Base-by-base conservation (phyloP, 306 rosid genomes). In the Prinsepia uniflora region DNA sequence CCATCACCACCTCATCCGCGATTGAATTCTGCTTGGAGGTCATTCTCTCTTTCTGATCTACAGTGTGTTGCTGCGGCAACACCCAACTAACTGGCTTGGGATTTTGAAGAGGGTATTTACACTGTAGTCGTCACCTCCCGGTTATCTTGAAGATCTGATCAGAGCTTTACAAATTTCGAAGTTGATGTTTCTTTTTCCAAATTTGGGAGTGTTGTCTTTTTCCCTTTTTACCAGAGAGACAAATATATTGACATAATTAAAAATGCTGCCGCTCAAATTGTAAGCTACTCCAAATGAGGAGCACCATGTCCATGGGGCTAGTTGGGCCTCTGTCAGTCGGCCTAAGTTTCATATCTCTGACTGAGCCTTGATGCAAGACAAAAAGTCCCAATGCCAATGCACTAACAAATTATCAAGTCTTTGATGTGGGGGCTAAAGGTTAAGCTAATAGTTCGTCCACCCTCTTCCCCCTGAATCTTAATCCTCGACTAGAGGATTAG, bases 21-120 rank as follows among this genome's bases (percentile, higher is more conserved):
- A 5, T 71, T 68, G 61, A 83, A 73, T 54, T 19, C 84, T 67
- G 85, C 88, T 5, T 83, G 85, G 80, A 80, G 96, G 18, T 84
- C 96, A 0, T 86, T 81, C 63, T 90, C 96, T 6, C 73, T 87
- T 73, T 72, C 96, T 64, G 93, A 90, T 86, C 83, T 90, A 54
- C 88, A 84, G 61, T 74, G 86, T 52, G 83, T 70, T 0, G 72
- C 76, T 4, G 71, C 74, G 0, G 83, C 78, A 43, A 67, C 83
- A 24, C 83, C 80, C 55, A 80, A 84, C 74, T 88, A 22, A 72
- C 88, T 52, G 84, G 87, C 67, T 30, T 84, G 84, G 79, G 85
- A 50, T 75, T 88, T 83, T 79, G 78, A 74, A 75, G 78, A 24
- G 82, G 79, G 70, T 81, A 71, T 61, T 61, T 53, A 22, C 47